A percentile compares a stretch with the other conserved stretches of the same genome.
These are phyloP conservation scores for Syzygium syzygioides DNA, from an alignment of 441 rosid species.

Conservation along the genomic window DNA sequence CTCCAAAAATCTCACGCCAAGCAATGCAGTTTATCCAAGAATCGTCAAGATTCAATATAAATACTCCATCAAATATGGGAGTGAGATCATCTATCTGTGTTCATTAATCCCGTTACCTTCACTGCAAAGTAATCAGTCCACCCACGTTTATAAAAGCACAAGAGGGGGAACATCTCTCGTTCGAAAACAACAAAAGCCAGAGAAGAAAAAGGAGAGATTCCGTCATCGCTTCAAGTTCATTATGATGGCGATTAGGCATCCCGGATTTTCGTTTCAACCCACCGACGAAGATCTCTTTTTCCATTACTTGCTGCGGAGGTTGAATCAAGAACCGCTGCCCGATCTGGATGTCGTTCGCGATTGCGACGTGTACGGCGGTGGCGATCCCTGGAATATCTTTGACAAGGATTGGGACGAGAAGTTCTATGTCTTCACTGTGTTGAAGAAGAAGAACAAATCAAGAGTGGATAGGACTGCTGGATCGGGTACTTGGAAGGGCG, in stretches of 20 bases:
- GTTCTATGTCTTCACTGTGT: neutral
- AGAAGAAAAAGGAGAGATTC: neutral
- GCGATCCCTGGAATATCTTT: neutral
- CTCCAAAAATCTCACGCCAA: neutral
- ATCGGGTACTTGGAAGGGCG: neutral
- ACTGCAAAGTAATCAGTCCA: too few relatives aligned
- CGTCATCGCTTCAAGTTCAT: neutral
- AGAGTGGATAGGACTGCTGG: neutral
- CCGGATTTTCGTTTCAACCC: neutral
- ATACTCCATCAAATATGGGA: neutral
- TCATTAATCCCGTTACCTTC: neutral
- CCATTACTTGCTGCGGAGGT: neutral
- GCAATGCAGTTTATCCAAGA: neutral
- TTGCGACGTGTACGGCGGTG: neutral
- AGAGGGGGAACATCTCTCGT: neutral
- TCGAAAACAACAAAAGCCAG: neutral
- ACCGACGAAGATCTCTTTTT: neutral
- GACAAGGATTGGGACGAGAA: neutral
- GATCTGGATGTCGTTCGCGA: neutral
- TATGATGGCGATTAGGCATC: neutral
- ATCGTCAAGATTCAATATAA: neutral
- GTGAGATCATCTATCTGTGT: neutral
- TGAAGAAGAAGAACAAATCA: neutral
- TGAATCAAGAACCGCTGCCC: neutral
- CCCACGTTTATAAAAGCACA: neutral